Percentiles rank a stretch among this genome's conserved stretches.
Conservation (phyloP, 345 rosid species). For the Bruguiera parviflora region DNA sequence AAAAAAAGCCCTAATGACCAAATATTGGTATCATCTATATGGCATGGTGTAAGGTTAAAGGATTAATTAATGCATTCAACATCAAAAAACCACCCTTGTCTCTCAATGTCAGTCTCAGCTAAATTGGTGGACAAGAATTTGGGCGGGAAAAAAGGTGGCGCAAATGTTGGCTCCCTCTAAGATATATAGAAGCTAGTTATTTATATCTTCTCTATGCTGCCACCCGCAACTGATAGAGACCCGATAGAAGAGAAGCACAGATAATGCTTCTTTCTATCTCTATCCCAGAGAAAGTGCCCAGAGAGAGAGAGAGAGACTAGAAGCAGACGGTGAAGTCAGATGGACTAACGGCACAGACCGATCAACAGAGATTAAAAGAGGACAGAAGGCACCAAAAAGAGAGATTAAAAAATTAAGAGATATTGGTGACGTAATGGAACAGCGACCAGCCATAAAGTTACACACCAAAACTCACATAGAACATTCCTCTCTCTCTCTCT, state of each 20-base stretch:
- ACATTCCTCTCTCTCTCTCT: background rate
- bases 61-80: constrained; percentile 17
- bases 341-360: constrained; percentile 30
- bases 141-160: constrained; percentile 40
- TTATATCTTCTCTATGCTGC: constrained; percentile 15
- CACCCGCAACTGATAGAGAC: constrained; percentile 59
- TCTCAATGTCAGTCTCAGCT: constrained; percentile 41
- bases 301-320: background rate
- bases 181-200: background rate
- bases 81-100: constrained; percentile 41
- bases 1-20: constrained; percentile 37
- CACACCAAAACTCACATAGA: background rate
- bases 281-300: background rate
- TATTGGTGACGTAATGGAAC: constrained; percentile 46
- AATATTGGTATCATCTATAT: constrained; percentile 10
- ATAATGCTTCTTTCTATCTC: constrained; percentile 7
- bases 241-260: background rate
- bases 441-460: constrained; percentile 39
- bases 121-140: constrained; percentile 56
- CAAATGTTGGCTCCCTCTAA: constrained; percentile 24
- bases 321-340: constrained; percentile 19
- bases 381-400: constrained; percentile 23
- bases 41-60: background rate
- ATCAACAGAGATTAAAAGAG: constrained; percentile 18
- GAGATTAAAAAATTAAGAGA: constrained; percentile 2